Evolutionary conservation across 306 rosid species (phyloP).

Genomic region (Trifolium repens): DNA sequence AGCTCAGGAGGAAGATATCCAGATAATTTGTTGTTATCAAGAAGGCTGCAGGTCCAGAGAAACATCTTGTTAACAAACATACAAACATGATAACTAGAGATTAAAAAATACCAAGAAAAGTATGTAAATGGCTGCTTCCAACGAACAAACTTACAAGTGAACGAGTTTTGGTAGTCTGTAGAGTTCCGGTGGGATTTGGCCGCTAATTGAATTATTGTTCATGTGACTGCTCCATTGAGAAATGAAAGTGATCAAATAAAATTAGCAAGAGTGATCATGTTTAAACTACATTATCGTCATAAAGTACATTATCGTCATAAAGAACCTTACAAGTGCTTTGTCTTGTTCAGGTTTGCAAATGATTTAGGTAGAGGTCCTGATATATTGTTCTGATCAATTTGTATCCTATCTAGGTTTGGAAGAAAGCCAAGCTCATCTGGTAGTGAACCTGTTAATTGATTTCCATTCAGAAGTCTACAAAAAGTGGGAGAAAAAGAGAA

Average conservation of each 20-base stretch:
- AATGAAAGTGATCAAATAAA: slow-evolving; percentile 25
- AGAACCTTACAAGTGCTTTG: slow-evolving; percentile 82
- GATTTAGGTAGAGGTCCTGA: slow-evolving; percentile 77
- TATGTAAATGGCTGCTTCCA: slow-evolving; percentile 30
- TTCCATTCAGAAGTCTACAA: slow-evolving; percentile 85
- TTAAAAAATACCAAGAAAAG: slow-evolving; percentile 4
- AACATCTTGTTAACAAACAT: slow-evolving; percentile 39
- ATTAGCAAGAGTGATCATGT: slow-evolving; percentile 10
- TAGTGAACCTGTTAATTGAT: slow-evolving; percentile 72
- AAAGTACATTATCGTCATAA: slow-evolving; percentile 39
- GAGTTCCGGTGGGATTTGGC: slow-evolving; percentile 77
- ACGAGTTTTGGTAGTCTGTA: slow-evolving; percentile 62
- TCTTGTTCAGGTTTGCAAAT: slow-evolving; percentile 64
- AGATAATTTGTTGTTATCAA: slow-evolving; percentile 87
- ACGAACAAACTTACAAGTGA: slow-evolving; percentile 73
- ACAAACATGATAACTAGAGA: slow-evolving; percentile 21
- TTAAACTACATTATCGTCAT: slow-evolving; percentile 28
- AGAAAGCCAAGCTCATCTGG: slow-evolving; percentile 88
- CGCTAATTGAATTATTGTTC: slow-evolving; percentile 96
- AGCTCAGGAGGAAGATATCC: slow-evolving; percentile 79
- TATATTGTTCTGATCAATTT: slow-evolving; percentile 76
- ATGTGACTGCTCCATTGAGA: slow-evolving; percentile 77
- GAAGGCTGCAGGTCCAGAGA: slow-evolving; percentile 72
- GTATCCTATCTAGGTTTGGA: slow-evolving; percentile 64
- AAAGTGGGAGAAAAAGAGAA: neutral